phyloP scores from a whole-genome alignment of 495 filamentous ascomycete species.

The Wilcoxina mikolae region DNA sequence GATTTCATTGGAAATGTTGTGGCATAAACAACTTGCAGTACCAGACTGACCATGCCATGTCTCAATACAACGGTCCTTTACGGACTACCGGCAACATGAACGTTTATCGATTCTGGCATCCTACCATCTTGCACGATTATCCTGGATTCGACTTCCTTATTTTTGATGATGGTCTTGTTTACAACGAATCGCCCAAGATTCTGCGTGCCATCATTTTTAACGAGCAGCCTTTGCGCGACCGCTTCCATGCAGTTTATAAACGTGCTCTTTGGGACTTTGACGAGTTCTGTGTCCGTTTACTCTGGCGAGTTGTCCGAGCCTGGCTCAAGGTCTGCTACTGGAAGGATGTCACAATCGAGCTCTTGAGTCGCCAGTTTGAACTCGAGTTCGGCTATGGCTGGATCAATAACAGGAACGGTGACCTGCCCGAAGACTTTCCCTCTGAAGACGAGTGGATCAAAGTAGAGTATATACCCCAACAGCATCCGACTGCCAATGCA shows the following conservation, averaged over 20 bases:
- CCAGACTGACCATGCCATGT: neutral
- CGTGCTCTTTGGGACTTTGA: conserved; percentile 4
- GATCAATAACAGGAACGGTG: too few species aligned
- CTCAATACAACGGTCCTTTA: neutral
- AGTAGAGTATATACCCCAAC: neutral
- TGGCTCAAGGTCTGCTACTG: neutral
- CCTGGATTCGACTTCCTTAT: conserved; percentile 4
- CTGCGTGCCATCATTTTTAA: neutral
- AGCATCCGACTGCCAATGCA: neutral
- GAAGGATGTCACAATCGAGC: neutral
- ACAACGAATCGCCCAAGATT: neutral
- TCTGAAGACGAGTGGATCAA: neutral
- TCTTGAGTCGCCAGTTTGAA: neutral
- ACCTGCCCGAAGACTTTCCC: neutral
- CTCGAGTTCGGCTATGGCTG: neutral
- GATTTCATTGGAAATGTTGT: neutral
- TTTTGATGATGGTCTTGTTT: neutral
- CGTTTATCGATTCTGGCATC: neutral
- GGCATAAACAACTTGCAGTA: neutral
- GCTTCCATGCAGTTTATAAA: neutral
- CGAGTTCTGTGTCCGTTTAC: neutral
- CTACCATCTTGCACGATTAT: conserved; percentile 3
- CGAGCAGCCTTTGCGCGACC: neutral
- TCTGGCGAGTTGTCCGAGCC: neutral
- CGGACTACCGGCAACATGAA: neutral